Conservation (phyloP, 371 early-diverging fungal genomes). For the Mucor velutinosus region DNA sequence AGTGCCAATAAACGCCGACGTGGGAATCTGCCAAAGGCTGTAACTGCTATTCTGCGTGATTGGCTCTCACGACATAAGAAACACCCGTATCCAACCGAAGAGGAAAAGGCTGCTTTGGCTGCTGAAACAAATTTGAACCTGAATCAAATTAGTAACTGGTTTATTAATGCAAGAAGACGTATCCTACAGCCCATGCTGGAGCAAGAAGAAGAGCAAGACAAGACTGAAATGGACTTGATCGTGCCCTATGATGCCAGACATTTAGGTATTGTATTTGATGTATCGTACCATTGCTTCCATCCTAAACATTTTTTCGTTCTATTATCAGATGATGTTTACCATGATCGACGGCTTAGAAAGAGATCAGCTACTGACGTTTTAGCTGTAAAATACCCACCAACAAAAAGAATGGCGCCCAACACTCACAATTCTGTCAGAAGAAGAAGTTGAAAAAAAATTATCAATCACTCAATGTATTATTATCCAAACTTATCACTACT, state of each 20-base stretch:
- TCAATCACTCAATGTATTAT: background rate
- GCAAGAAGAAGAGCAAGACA: conserved; percentile 30
- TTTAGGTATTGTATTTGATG: background rate
- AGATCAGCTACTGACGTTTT: conserved; percentile 22
- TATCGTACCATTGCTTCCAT: background rate
- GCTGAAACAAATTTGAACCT: conserved; percentile 66
- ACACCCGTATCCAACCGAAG: conserved; percentile 84
- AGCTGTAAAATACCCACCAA: conserved; percentile 24
- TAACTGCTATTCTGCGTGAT: conserved; percentile 65
- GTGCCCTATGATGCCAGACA: conserved; percentile 21
- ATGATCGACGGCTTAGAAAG: conserved; percentile 25
- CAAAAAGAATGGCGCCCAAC: conserved; percentile 18
- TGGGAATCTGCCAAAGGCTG: conserved; percentile 64
- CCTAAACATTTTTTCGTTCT: background rate
- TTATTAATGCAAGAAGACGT: conserved; percentile 84
- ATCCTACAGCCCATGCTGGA: conserved; percentile 54
- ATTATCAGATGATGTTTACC: conserved; percentile 14
- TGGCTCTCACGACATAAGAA: conserved; percentile 78
- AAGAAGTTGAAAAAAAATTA: conserved; percentile 3
- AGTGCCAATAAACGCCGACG: conserved; percentile 48
- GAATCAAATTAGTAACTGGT: conserved; percentile 85
- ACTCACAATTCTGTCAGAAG: conserved; percentile 9
- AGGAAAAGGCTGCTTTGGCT: conserved; percentile 68
- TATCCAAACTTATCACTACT: background rate
- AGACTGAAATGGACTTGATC: conserved; percentile 17